Base-by-base conservation (phyloP, 257 asterid species). In the Solanum chilense region DNA sequence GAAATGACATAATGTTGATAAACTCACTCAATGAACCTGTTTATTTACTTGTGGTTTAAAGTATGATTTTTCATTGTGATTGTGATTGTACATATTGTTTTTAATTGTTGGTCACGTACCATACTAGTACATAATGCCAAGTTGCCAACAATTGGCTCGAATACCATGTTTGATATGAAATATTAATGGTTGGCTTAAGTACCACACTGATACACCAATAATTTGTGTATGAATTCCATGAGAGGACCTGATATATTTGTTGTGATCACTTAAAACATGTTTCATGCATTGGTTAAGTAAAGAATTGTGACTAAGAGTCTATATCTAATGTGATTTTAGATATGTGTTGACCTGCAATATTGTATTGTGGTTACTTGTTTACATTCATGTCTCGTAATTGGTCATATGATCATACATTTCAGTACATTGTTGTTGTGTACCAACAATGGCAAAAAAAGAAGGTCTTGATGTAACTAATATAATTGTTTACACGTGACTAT, bases 191-290 rank as follows among this genome's bases (percentile, higher is more conserved):
- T 1, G n/a, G 0, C n/a, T 56, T 1, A 1, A 4, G 7, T 56
- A 3, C 11, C 11, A 56, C 5, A 1, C 11, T 0, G 9, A 9
- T 18, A 56, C 3, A 52, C n/a, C 18, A 56, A 56, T 18, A 56
- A 1, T 56, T 56, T 56, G 2, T 56, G 64, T 56, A 1, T 56
- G n/a, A 18, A 18, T 18, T 18, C 11, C 4, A 18, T 56, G 2
- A 18, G 11, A 56, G 11, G 4, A 0, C 0, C 2, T n/a, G 2
- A 18, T 56, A 7, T 18, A n/a, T 56, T 1, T 56, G 0, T 56
- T 18, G n/a, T 56, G 11, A 56, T 18, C 64, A 18, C 1, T 0
- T 56, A n/a, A 2, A 56, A 56, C n/a, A 56, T 56, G n/a, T 56
- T 44, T 52, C 60, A 56, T 6, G n/a, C n/a, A 56, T 56, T 56